Evolutionary conservation across 495 filamentous ascomycete species (phyloP), one percentile per base, ranked within the genome.

Genomic region (Talaromyces adpressus): DNA sequence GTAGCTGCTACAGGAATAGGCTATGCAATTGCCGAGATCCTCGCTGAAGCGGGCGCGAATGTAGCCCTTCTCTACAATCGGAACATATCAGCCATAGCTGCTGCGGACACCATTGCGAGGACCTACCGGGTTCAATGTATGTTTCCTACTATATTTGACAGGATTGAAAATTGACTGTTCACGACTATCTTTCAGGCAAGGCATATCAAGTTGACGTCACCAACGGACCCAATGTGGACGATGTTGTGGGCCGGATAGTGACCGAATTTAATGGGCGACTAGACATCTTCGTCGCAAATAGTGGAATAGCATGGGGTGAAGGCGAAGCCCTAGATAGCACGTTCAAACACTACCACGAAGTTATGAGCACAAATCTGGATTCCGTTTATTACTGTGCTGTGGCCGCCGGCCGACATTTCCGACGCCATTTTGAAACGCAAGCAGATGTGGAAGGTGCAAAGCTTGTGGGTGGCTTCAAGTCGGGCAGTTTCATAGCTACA

Each of bases 1-100:
- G 49, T 53, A 53, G 87, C 87, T 20, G 87, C 79, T 16, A 84
- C 85, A 25, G 89, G 89, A 34, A 92, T 92, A 67, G 89, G 89
- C 11, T 75, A 87, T 12, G 83, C 82, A 7, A 80, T 91, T 18
- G 88, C 86, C 12, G 79, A 89, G 58, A 85, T 76, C 9, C 68
- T 83, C 25, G 89, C 89, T n/a, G 89, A 91, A 69, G 84, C 87
- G 20, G 89, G 89, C 6, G 88, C 89, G 22, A 88, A 91, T 64
- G 87, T 91, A 20, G 88, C 86, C 5, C 87, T 92, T 23, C 90
- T 87, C 84, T 91, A 91, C 69, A 89, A 91, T 68, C 88, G 89
- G 72, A 84, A 84, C 71, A 81, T 85, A 62, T 87, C 89, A 3
- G 64, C 88, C 53, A 78, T 82, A 23, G 73, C 81, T 18, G 89